phyloP scores from a whole-genome alignment of 495 filamentous ascomycete species.

The Aspergillus asperescens region DNA sequence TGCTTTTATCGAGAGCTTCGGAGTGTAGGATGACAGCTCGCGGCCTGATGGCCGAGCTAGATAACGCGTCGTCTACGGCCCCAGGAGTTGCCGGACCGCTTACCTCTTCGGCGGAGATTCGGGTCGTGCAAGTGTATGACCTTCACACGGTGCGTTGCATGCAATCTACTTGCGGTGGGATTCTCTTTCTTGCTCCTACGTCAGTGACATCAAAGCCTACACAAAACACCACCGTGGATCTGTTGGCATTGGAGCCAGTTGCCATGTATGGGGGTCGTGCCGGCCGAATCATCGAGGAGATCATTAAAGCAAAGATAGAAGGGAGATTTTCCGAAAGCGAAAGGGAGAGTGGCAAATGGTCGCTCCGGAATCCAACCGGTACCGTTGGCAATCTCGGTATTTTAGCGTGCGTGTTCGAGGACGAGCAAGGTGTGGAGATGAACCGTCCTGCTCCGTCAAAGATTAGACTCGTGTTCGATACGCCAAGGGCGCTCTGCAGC shows the following conservation, averaged over 20 bases:
- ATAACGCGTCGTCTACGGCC: constrained; percentile 50
- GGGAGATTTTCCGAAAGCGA: constrained; percentile 72
- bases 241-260: constrained; percentile 48
- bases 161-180: constrained; percentile 66
- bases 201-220: constrained; percentile 49
- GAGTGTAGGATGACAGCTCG: constrained; percentile 62
- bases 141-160: constrained; percentile 69
- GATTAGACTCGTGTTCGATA: constrained; percentile 38
- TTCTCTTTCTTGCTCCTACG: constrained; percentile 65
- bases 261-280: constrained; percentile 78
- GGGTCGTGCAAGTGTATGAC: constrained; percentile 65
- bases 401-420: constrained; percentile 72
- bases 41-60: constrained; percentile 74
- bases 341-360: constrained; percentile 75
- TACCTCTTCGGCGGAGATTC: constrained; percentile 50
- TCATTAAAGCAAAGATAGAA: constrained; percentile 80
- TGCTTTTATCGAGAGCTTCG: constrained; percentile 64
- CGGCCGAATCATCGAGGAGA: constrained; percentile 72
- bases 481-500: constrained; percentile 25
- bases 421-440: constrained; percentile 35
- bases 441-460: constrained; percentile 26
- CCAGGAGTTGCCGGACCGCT: constrained; percentile 30
- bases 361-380: constrained; percentile 60
- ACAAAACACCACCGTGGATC: constrained; percentile 50
- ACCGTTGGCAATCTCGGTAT: constrained; percentile 58